These are phyloP conservation scores for Austroboletus eburneus DNA, from an alignment of 768 basidiomycete species.

Conservation along the genomic window DNA sequence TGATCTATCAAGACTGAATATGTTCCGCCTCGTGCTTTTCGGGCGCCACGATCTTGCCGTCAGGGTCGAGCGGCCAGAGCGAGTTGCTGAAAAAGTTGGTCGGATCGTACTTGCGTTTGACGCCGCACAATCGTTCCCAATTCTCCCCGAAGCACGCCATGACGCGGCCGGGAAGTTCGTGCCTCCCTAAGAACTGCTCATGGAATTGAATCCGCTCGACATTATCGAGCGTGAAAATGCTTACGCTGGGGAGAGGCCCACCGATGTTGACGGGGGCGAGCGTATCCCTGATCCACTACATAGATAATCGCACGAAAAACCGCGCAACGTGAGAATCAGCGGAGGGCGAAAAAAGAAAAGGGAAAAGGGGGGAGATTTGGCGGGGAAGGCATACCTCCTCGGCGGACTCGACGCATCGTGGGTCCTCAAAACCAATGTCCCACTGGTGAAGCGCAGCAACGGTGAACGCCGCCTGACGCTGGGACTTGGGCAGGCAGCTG, in stretches of 20 bases:
- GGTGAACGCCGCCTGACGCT: conserved; percentile 79
- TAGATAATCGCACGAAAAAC: background rate
- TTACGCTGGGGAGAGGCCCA: conserved; percentile 80
- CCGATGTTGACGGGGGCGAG: conserved; percentile 70
- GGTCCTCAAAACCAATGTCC: conserved; percentile 80
- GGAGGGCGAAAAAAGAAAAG: background rate
- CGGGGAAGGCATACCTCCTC: conserved; percentile 54
- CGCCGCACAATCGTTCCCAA: conserved; percentile 62
- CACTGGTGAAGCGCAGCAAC: conserved; percentile 91
- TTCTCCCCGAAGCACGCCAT: conserved; percentile 70
- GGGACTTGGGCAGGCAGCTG: conserved; percentile 69
- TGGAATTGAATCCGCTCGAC: conserved; percentile 15
- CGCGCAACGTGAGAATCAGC: conserved; percentile 11
- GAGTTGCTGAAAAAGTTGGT: conserved; percentile 68
- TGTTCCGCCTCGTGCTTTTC: conserved; percentile 56
- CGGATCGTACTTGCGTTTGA: conserved; percentile 80
- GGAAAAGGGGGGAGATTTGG: background rate
- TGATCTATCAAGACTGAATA: conserved; percentile 14
- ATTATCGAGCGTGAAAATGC: conserved; percentile 30
- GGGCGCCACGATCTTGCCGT: conserved; percentile 52
- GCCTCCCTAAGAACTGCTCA: conserved; percentile 69
- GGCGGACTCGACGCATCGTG: conserved; percentile 75
- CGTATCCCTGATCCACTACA: conserved; percentile 75
- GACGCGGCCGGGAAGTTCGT: conserved; percentile 58
- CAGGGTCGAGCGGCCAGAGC: conserved; percentile 72